phyloP scores from a whole-genome alignment of 306 rosid genomes.

The Malus domestica region DNA sequence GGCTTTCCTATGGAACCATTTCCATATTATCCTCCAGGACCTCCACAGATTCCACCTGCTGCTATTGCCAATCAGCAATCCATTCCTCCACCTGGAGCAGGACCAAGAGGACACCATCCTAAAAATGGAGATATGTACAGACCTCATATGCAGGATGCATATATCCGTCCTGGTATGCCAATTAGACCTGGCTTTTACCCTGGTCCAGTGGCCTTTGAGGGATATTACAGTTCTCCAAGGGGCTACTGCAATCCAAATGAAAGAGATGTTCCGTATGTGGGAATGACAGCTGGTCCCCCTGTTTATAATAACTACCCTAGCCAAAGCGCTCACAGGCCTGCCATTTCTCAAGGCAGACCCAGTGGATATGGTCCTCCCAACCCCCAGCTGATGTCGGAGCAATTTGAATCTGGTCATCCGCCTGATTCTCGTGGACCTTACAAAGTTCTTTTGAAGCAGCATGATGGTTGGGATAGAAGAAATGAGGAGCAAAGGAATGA shows the following conservation, averaged over 20 bases:
- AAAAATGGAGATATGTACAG: slow-evolving; percentile 80
- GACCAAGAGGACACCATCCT: slow-evolving; percentile 72
- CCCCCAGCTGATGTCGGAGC: slow-evolving; percentile 42
- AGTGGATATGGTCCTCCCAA: slow-evolving; percentile 48
- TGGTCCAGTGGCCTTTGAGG: slow-evolving; percentile 69
- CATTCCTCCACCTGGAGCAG: slow-evolving; percentile 57
- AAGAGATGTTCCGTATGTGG: slow-evolving; percentile 68
- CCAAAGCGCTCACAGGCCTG: slow-evolving; percentile 57
- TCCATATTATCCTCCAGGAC: slow-evolving; percentile 72
- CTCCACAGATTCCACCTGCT: slow-evolving; percentile 59
- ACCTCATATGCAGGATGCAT: slow-evolving; percentile 82
- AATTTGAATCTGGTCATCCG: slow-evolving; percentile 49
- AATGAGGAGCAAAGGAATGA: slow-evolving; percentile 51
- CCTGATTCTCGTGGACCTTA: slow-evolving; percentile 65
- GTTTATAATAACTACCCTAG: slow-evolving; percentile 50
- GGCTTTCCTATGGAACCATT: slow-evolving; percentile 83
- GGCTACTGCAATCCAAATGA: slow-evolving; percentile 67
- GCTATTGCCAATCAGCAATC: slow-evolving; percentile 60
- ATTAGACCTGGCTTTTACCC: slow-evolving; percentile 84
- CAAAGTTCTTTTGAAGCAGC: slow-evolving; percentile 84
- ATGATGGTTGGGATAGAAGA: slow-evolving; percentile 49
- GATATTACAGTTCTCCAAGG: slow-evolving; percentile 70
- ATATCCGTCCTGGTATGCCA: slow-evolving; percentile 70
- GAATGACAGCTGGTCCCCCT: slow-evolving; percentile 58
- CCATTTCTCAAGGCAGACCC: slow-evolving; percentile 51